A percentile compares a stretch with the other conserved stretches of the same genome.
Conservation (phyloP, 1,284 basidiomycete species). For the Grifola frondosa region DNA sequence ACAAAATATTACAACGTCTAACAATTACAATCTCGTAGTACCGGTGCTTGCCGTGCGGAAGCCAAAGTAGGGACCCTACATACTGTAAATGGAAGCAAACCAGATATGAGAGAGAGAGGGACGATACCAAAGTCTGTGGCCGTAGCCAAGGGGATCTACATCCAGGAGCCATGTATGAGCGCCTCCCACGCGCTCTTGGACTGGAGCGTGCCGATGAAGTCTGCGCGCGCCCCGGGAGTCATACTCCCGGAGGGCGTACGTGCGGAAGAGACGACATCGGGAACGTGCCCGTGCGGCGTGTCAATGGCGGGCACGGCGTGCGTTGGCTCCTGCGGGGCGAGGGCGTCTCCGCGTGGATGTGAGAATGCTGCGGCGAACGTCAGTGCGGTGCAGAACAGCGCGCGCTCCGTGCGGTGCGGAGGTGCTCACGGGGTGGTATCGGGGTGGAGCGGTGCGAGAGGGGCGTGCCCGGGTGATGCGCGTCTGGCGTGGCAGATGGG, state of each 20-base stretch:
- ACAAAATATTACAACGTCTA: too few species aligned
- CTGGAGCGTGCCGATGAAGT: constrained; percentile 31
- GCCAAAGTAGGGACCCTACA: too few species aligned
- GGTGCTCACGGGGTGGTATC: neutral
- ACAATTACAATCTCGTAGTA: too few species aligned
- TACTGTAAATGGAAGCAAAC: too few species aligned
- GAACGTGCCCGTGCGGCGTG: constrained; percentile 12
- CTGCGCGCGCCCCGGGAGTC: constrained; percentile 19
- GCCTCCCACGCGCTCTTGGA: constrained; percentile 34
- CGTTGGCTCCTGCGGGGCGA: neutral
- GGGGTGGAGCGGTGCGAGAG: constrained; percentile 5
- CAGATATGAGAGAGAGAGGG: too few species aligned
- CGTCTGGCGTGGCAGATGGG: constrained; percentile 13
- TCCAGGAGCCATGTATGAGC: constrained; percentile 33
- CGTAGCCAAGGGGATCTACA: constrained; percentile 14
- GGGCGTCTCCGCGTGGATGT: constrained; percentile 7
- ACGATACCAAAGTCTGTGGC: too few species aligned
- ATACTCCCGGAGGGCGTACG: constrained; percentile 8
- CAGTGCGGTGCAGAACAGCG: too few species aligned
- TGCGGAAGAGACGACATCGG: constrained; percentile 12
- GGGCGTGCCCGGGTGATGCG: constrained; percentile 11
- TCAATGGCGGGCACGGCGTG: constrained; percentile 8
- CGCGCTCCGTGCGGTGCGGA: constrained; percentile 3
- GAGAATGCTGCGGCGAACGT: constrained; percentile 1
- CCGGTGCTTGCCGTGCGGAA: too few species aligned